Evolutionary conservation across 2,329 filamentous ascomycete species (phyloP).

Genomic region (Colletotrichum nymphaeae): DNA sequence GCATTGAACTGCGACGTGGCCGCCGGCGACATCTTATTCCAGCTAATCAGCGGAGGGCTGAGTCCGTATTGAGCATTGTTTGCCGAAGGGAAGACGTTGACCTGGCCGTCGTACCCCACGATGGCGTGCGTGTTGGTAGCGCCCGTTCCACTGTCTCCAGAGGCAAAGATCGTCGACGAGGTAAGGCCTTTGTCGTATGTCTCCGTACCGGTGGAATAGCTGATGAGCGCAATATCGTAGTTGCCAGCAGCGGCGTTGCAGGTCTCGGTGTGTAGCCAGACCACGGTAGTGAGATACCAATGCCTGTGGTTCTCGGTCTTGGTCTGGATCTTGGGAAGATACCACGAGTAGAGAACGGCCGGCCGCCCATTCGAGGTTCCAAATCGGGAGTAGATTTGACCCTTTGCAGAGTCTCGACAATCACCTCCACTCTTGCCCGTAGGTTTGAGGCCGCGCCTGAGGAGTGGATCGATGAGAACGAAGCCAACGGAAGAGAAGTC

Average conservation of each 20-base stretch:
- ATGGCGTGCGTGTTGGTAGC: background rate
- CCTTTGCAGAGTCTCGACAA: background rate
- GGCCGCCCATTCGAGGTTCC: background rate
- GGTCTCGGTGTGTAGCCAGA: constrained; percentile 8
- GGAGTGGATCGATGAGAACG: background rate
- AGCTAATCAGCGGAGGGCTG: constrained; percentile 1
- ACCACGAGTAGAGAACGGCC: constrained; percentile 14
- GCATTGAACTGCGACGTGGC: constrained; percentile 1
- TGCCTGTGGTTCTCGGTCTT: background rate
- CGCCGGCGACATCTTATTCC: background rate
- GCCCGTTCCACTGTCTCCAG: background rate
- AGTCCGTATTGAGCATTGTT: background rate
- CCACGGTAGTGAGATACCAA: constrained; percentile 4
- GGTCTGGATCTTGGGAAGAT: constrained; percentile 8
- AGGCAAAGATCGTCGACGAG: background rate
- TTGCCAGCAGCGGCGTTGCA: background rate
- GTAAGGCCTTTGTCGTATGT: background rate
- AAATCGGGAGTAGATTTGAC: constrained; percentile 5
- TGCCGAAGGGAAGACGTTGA: background rate
- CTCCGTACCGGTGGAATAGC: background rate
- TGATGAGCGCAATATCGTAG: background rate
- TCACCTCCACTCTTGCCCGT: background rate
- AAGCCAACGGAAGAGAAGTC: background rate
- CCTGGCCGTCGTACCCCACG: background rate
- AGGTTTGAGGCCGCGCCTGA: background rate